These are phyloP conservation scores for Afroboletus lepidellus DNA, from an alignment of 1,284 basidiomycete genomes.

Conservation along the genomic window DNA sequence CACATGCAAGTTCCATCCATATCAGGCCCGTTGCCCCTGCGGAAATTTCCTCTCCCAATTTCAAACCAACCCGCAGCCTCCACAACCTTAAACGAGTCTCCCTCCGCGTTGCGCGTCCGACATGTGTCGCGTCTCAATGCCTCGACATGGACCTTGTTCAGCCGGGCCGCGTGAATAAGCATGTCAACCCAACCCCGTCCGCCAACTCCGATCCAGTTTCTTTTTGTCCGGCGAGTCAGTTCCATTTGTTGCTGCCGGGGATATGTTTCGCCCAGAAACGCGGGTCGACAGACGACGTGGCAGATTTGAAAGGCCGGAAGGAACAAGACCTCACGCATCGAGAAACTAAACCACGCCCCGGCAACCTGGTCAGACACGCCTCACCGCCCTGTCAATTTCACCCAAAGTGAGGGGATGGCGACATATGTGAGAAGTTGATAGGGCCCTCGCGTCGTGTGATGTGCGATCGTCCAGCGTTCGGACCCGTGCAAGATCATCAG, in stretches of 20 bases:
- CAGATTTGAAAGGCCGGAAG: neutral
- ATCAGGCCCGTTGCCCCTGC: slow-evolving; percentile 15
- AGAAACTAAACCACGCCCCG: slow-evolving; percentile 2
- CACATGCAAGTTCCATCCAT: slow-evolving; percentile 16
- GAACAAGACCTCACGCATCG: neutral
- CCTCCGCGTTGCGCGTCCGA: slow-evolving; percentile 4
- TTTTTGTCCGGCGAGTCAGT: slow-evolving; percentile 8
- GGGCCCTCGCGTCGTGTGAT: slow-evolving; percentile 4
- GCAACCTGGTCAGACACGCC: neutral
- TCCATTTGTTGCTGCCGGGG: slow-evolving; percentile 6
- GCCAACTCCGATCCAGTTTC: slow-evolving; percentile 3
- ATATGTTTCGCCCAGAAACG: slow-evolving; percentile 12
- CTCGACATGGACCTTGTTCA: slow-evolving; percentile 29
- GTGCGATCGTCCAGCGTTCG: neutral
- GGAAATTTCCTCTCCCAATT: slow-evolving; percentile 24
- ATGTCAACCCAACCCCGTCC: slow-evolving; percentile 8
- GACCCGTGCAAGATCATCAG: slow-evolving; percentile 1
- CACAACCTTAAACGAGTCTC: slow-evolving; percentile 18
- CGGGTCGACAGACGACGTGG: slow-evolving; percentile 4
- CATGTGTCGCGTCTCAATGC: slow-evolving; percentile 19
- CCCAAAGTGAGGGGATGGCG: neutral
- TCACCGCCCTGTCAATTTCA: neutral
- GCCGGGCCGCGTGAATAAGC: slow-evolving; percentile 6
- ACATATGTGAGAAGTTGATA: neutral
- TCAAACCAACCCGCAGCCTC: slow-evolving; percentile 22